Base-by-base conservation (phyloP, 495 filamentous ascomycete genomes). In the Daldinia grandis region DNA sequence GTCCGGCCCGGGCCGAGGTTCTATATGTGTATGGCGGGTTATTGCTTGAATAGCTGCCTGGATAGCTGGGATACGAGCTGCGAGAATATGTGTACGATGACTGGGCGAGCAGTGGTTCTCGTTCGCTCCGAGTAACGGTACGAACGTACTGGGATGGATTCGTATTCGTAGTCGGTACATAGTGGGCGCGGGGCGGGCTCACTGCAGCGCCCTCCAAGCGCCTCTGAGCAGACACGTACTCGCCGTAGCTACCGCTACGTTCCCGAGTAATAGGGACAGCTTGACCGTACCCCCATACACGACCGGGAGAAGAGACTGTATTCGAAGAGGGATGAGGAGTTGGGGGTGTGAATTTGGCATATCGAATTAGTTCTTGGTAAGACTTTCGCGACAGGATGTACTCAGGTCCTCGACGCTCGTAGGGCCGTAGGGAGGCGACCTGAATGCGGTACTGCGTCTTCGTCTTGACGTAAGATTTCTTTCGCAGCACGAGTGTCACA, bases 401-500 rank as follows among this genome's bases (percentile, higher is more conserved):
- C 1, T 75, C 70, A 4, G 63, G 64, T 2, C 71, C 64, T 1
- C 14, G 12, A 24, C 65, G 64, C n/a, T 66, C 47, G 49, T 71
- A 72, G 0, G 70, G 15, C 5, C 37, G 50, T 12, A 76, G 57
- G 0, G 56, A 71, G 9, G 35, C 21, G 19, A 67, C 28, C 1
- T 8, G 19, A 17, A 74, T 66, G 25, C 25, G 38, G 30, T 66
- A 35, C 15, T 65, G 63, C 0, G 30, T 40, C 14, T 59, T 69
- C 28, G 62, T 73, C 10, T 73, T 63, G 5, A 78, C 66, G 27
- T 78, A 76, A 3, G 74, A 76, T 25, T 67, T 70, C 66, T 76
- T 77, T 25, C 42, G 49, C 42, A 77, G 19, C 19, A 35, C n/a
- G 28, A 58, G 30, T 5, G 65, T 30, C 0, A 30, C 8, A 25